Evolutionary conservation across 441 rosid species (phyloP).

Genomic region (Geranium incanum): DNA sequence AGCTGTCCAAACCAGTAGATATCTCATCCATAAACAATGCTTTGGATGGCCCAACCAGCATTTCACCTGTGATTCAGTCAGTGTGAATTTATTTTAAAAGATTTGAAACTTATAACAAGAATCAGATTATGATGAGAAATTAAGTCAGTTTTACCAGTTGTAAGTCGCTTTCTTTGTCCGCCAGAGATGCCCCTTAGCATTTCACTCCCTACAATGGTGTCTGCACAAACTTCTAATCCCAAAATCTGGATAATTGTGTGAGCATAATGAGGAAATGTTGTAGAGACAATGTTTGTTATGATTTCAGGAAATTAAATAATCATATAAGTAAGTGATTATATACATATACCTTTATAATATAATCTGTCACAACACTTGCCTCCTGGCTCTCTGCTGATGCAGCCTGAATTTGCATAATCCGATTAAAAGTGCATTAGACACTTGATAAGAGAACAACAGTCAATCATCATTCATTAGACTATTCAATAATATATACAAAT

Average conservation of each 20-base stretch:
- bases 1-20: slow-evolving; percentile 87
- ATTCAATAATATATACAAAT: neutral
- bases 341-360: slow-evolving; percentile 44
- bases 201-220: slow-evolving; percentile 68
- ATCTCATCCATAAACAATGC: slow-evolving; percentile 88
- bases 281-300: neutral
- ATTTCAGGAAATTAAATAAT: neutral
- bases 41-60: slow-evolving; percentile 75
- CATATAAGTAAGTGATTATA: neutral
- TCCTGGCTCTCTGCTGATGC: slow-evolving; percentile 53
- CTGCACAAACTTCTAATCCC: slow-evolving; percentile 78
- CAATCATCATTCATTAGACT: neutral
- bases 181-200: slow-evolving; percentile 90
- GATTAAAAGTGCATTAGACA: neutral
- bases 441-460: neutral
- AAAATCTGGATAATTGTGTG: slow-evolving; percentile 36
- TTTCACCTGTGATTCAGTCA: slow-evolving; percentile 42
- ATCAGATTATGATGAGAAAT: neutral
- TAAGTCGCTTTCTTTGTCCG: slow-evolving; percentile 81
- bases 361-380: slow-evolving; percentile 57
- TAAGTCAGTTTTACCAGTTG: slow-evolving; percentile 48
- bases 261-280: neutral
- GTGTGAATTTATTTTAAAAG: neutral
- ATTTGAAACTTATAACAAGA: neutral
- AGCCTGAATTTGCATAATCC: slow-evolving; percentile 33